These are phyloP conservation scores for Populus ilicifolia DNA, from an alignment of 345 rosid genomes.

Conservation along the genomic window DNA sequence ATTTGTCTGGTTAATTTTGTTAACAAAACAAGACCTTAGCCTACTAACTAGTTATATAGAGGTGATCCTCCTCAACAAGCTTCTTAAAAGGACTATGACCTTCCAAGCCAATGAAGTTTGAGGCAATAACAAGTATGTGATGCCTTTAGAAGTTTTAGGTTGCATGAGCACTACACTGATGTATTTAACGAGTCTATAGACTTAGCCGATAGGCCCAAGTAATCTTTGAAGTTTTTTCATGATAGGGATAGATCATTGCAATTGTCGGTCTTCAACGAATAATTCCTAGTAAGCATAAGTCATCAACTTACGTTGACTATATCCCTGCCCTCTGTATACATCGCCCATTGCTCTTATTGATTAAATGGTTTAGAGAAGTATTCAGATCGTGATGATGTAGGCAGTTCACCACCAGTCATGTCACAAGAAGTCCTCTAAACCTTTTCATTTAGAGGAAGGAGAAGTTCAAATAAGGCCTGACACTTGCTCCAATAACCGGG, in stretches of 20 bases:
- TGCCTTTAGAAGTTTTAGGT: constrained; percentile 23
- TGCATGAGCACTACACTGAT: constrained; percentile 13
- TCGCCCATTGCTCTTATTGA: neutral
- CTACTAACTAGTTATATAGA: neutral
- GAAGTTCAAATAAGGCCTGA: neutral
- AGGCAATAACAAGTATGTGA: constrained; percentile 25
- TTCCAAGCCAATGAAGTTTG: constrained; percentile 20
- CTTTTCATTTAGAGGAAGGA: constrained; percentile 17
- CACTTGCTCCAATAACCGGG: too few relatives aligned
- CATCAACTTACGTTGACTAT: neutral
- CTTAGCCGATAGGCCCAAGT: neutral
- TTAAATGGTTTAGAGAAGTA: neutral
- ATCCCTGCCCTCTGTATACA: neutral
- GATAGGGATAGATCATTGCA: neutral
- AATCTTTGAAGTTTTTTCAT: neutral
- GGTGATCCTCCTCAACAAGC: neutral
- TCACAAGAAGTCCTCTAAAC: constrained; percentile 11
- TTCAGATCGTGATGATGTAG: neutral
- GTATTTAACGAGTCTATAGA: constrained; percentile 18
- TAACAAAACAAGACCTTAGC: too few relatives aligned
- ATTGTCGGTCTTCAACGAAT: too few relatives aligned
- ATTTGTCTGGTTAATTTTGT: too few relatives aligned
- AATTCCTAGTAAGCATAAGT: too few relatives aligned
- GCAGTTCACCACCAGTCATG: neutral
- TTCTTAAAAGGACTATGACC: constrained; percentile 1